Percentiles rank a stretch among this genome's conserved stretches.
These are phyloP conservation scores for Musa balbisiana DNA, from an alignment of 202 grass and related monocot genomes.

Conservation along the genomic window DNA sequence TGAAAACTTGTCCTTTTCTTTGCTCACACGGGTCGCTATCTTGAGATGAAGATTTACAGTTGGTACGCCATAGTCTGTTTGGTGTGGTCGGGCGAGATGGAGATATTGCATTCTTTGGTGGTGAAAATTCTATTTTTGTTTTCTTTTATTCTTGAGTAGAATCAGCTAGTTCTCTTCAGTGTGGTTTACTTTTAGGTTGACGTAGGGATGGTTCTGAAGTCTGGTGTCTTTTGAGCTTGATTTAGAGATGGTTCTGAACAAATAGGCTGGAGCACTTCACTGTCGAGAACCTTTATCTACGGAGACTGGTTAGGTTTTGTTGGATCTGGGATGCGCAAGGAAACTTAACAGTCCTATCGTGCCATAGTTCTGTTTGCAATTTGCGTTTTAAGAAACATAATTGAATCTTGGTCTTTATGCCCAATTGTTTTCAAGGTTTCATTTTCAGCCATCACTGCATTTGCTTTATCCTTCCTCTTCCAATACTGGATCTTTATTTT, in stretches of 20 bases:
- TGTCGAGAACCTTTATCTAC: not conserved
- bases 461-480: too few species aligned
- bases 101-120: not conserved
- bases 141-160: not conserved
- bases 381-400: not conserved
- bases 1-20: not conserved
- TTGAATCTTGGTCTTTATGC: not conserved
- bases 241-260: not conserved
- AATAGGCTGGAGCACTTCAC: constrained; percentile 4
- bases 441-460: too few species aligned
- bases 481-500: not conserved
- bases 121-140: not conserved
- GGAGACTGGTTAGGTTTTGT: not conserved
- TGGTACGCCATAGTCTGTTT: not conserved
- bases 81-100: not conserved
- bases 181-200: not conserved
- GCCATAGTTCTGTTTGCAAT: not conserved
- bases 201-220: not conserved
- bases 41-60: not conserved
- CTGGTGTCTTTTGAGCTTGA: not conserved
- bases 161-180: not conserved
- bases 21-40: not conserved
- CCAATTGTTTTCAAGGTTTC: too few species aligned
- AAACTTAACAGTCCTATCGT: not conserved
- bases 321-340: not conserved